These are phyloP conservation scores for Cystobasidium onofrii DNA, from an alignment of 768 basidiomycete genomes.

Conservation along the genomic window DNA sequence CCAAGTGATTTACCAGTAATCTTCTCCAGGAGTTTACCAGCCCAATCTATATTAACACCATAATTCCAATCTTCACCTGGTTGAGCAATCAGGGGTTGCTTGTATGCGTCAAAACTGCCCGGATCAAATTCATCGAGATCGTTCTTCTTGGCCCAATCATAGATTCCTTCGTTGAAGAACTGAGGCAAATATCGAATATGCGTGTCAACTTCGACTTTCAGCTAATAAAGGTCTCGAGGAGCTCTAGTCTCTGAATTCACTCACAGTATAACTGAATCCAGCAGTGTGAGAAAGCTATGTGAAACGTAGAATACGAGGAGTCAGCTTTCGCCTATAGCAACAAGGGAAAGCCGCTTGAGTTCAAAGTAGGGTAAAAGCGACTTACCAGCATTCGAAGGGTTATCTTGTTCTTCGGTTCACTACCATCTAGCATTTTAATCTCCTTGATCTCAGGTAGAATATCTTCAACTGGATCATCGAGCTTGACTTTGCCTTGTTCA, in stretches of 20 bases:
- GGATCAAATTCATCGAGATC: slow-evolving; percentile 6
- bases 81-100: slow-evolving; percentile 12
- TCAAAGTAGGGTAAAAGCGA: not conserved
- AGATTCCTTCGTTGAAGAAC: slow-evolving; percentile 28
- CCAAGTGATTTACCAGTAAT: slow-evolving; percentile 31
- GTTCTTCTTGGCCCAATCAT: not conserved
- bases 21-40: slow-evolving; percentile 19
- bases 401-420: slow-evolving; percentile 31
- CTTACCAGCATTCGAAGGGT: slow-evolving; percentile 30
- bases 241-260: not conserved
- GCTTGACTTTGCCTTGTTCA: slow-evolving; percentile 29
- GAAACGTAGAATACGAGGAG: too few species aligned
- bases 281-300: slow-evolving; percentile 32
- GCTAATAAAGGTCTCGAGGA: too few species aligned
- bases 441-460: slow-evolving; percentile 25
- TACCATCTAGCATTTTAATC: slow-evolving; percentile 17
- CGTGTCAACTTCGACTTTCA: not conserved
- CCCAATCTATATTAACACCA: slow-evolving; percentile 29
- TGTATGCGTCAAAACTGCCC: slow-evolving; percentile 12
- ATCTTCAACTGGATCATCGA: slow-evolving; percentile 33
- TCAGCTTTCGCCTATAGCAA: too few species aligned
- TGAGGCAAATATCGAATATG: not conserved
- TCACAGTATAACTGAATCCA: slow-evolving; percentile 31
- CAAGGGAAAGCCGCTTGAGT: too few species aligned
- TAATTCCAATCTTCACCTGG: slow-evolving; percentile 32